These are phyloP conservation scores for Stentor coeruleus DNA, from an alignment of 73 alveolate species.

Conservation along the genomic window DNA sequence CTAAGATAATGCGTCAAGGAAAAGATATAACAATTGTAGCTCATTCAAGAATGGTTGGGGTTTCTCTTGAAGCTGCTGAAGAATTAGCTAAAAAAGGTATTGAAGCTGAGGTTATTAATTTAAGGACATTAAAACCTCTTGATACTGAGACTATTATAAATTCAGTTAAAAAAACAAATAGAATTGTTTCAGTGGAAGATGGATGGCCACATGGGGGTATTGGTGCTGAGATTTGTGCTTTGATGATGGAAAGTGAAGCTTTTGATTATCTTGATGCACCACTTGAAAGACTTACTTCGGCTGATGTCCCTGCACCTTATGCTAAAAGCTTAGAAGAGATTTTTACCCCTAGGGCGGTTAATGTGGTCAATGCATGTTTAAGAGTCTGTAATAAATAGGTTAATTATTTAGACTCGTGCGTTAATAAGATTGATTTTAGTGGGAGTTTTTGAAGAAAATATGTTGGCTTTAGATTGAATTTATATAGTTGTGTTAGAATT, in stretches of 20 bases:
- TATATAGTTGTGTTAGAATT: no score
- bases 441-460: no score
- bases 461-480: no score
- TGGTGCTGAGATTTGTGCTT: slow-evolving; percentile 84
- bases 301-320: slow-evolving; percentile 87
- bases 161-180: slow-evolving; percentile 79
- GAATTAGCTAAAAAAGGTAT: slow-evolving; percentile 63
- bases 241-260: slow-evolving; percentile 81
- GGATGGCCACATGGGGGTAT: slow-evolving; percentile 93
- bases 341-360: slow-evolving; percentile 62
- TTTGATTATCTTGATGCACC: slow-evolving; percentile 90
- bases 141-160: slow-evolving; percentile 72
- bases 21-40: slow-evolving; percentile 78
- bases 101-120: slow-evolving; percentile 65
- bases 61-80: slow-evolving; percentile 78
- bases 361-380: slow-evolving; percentile 65
- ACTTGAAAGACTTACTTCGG: slow-evolving; percentile 80
- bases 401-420: no score
- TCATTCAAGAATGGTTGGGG: slow-evolving; percentile 73
- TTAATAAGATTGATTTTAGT: no score
- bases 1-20: slow-evolving; percentile 77
- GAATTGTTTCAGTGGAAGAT: slow-evolving; percentile 87
- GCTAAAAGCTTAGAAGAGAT: slow-evolving; percentile 67
- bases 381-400: slow-evolving; percentile 26
- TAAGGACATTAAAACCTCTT: slow-evolving; percentile 75